Percentiles rank a stretch among this genome's conserved stretches.
Conservation (phyloP, 2,329 filamentous ascomycete genomes). For the Ophiostoma pallidulum region DNA sequence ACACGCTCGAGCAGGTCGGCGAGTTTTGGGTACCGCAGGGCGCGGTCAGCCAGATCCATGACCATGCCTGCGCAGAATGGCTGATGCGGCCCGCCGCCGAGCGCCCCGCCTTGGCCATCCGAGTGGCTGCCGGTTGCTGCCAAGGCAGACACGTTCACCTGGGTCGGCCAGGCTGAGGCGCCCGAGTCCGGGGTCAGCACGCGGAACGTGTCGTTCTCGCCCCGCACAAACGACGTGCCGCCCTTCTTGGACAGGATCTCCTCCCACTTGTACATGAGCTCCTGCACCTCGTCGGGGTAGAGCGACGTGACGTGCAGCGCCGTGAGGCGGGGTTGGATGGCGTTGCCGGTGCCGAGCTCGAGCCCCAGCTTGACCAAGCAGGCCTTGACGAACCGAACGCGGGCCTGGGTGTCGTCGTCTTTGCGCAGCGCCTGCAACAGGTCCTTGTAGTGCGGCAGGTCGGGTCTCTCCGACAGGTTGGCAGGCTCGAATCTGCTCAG, state of each 20-base stretch:
- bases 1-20: conserved; percentile 42
- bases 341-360: conserved; percentile 59
- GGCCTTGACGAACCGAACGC: conserved; percentile 67
- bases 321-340: conserved; percentile 67
- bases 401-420: conserved; percentile 51
- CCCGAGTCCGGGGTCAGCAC: conserved; percentile 55
- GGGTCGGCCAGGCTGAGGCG: conserved; percentile 7
- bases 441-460: conserved; percentile 58
- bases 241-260: conserved; percentile 59
- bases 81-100: conserved; percentile 16
- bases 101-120: conserved; percentile 40
- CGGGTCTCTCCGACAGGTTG: conserved; percentile 62
- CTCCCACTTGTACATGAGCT: conserved; percentile 56
- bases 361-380: conserved; percentile 74
- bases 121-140: not conserved
- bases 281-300: conserved; percentile 43
- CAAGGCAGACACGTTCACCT: conserved; percentile 8
- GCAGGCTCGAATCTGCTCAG: conserved; percentile 62
- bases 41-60: conserved; percentile 14
- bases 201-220: conserved; percentile 74
- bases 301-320: conserved; percentile 69
- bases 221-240: conserved; percentile 63
- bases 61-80: conserved; percentile 13
- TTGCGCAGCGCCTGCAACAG: conserved; percentile 58
- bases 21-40: conserved; percentile 14